phyloP scores from a whole-genome alignment of 805 yeast species.

The Candida methanosorbosa region DNA sequence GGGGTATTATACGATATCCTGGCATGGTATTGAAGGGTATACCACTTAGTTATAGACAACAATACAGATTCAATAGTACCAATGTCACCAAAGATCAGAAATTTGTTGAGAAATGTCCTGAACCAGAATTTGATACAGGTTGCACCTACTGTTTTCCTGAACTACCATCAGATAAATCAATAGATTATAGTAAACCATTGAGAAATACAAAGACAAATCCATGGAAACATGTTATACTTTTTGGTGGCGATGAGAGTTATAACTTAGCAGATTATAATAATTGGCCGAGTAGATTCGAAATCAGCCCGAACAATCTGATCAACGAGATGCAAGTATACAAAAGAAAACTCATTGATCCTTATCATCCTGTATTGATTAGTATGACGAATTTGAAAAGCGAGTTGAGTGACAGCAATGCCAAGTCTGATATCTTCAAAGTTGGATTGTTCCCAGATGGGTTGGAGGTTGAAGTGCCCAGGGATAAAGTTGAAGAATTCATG shows the following conservation, averaged over 20 bases:
- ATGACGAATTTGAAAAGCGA: slow-evolving; percentile 27
- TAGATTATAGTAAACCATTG: slow-evolving; percentile 30
- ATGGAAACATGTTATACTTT: slow-evolving; percentile 48
- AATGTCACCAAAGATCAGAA: too few relatives aligned
- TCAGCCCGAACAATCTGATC: slow-evolving; percentile 26
- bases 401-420: slow-evolving; percentile 1
- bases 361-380: slow-evolving; percentile 43
- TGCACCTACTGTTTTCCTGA: slow-evolving; percentile 48
- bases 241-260: slow-evolving; percentile 30
- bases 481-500: slow-evolving; percentile 27
- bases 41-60: too few relatives aligned
- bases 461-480: slow-evolving; percentile 25
- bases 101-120: slow-evolving; percentile 32
- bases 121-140: slow-evolving; percentile 46
- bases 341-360: slow-evolving; percentile 27
- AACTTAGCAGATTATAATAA: slow-evolving; percentile 18
- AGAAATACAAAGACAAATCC: slow-evolving; percentile 39
- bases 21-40: too few relatives aligned
- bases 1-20: too few relatives aligned
- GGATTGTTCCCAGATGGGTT: slow-evolving; percentile 50
- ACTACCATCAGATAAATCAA: slow-evolving; percentile 34
- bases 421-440: background rate
- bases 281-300: slow-evolving; percentile 46
- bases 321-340: slow-evolving; percentile 28
- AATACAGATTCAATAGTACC: too few relatives aligned